Conservation (phyloP, 1,284 basidiomycete genomes). For the Tausonia pullulans region DNA sequence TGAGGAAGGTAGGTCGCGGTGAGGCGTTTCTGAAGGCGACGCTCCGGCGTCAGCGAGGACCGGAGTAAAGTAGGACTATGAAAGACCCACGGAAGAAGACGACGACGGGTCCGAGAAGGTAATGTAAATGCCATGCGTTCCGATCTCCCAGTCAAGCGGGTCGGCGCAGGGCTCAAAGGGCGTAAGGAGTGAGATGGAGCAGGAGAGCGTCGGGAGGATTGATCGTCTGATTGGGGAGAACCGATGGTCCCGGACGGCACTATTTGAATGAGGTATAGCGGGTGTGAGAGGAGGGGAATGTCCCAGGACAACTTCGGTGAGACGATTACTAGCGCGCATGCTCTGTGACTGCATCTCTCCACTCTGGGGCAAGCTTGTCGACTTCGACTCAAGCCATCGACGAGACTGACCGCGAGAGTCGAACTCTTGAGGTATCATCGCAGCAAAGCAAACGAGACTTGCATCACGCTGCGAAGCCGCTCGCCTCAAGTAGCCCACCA, state of each 20-base stretch:
- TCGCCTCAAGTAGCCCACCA: too few species aligned
- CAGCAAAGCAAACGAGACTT: too few species aligned
- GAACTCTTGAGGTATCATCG: too few species aligned
- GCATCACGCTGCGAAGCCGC: too few species aligned
- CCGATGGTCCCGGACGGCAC: neutral
- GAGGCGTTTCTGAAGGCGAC: constrained; percentile 42
- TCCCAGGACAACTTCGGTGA: too few species aligned
- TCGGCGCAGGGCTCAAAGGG: constrained; percentile 75
- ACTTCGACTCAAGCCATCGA: too few species aligned
- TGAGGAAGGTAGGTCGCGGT: constrained; percentile 92
- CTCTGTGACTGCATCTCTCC: too few species aligned
- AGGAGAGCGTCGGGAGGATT: neutral
- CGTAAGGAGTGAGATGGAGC: constrained; percentile 69
- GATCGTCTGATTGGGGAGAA: neutral
- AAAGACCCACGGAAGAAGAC: neutral
- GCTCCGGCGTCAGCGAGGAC: neutral
- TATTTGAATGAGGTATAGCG: neutral
- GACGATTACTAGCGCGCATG: too few species aligned
- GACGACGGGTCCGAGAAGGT: constrained; percentile 64
- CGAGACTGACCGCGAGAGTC: too few species aligned
- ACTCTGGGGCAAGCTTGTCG: too few species aligned
- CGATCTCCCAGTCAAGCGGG: constrained; percentile 86
- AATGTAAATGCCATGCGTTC: constrained; percentile 85
- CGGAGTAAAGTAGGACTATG: neutral
- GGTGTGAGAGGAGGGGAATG: neutral